These are phyloP conservation scores for Mucor piriformis DNA, from an alignment of 371 early-diverging fungal species.

Conservation along the genomic window DNA sequence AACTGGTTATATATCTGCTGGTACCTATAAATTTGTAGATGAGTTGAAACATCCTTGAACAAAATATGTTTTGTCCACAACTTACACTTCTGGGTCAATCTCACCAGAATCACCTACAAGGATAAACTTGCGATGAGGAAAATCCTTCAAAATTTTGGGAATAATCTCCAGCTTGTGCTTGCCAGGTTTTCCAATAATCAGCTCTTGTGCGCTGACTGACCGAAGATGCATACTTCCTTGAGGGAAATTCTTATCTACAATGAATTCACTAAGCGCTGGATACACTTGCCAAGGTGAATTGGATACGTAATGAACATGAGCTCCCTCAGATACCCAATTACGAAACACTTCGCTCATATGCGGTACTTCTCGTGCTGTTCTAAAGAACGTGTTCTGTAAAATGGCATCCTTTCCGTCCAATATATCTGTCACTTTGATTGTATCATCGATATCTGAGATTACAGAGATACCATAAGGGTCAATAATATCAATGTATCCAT, in stretches of 20 bases:
- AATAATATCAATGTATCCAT: conserved; percentile 54
- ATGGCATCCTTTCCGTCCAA: conserved; percentile 49
- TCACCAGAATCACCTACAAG: conserved; percentile 76
- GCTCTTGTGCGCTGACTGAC: conserved; percentile 32
- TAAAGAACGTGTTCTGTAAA: conserved; percentile 50
- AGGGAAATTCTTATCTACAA: conserved; percentile 40
- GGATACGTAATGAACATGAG: conserved; percentile 51
- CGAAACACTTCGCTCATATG: conserved; percentile 46
- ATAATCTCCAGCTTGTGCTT: conserved; percentile 47
- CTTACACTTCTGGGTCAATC: conserved; percentile 66
- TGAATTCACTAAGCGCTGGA: conserved; percentile 43
- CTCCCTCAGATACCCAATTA: conserved; percentile 38
- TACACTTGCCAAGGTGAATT: conserved; percentile 57
- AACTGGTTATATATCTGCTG: conserved; percentile 44
- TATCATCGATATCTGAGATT: conserved; percentile 69
- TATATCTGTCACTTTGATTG: conserved; percentile 63
- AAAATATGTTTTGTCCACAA: neutral
- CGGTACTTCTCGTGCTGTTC: conserved; percentile 40
- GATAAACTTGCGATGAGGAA: conserved; percentile 68
- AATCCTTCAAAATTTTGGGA: conserved; percentile 38
- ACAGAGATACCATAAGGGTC: conserved; percentile 55
- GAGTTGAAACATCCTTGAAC: neutral
- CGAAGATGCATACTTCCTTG: conserved; percentile 51
- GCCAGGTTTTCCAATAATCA: conserved; percentile 36
- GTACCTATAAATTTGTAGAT: conserved; percentile 35